phyloP scores from a whole-genome alignment of 768 basidiomycete species.

The Pisolithus microcarpus region DNA sequence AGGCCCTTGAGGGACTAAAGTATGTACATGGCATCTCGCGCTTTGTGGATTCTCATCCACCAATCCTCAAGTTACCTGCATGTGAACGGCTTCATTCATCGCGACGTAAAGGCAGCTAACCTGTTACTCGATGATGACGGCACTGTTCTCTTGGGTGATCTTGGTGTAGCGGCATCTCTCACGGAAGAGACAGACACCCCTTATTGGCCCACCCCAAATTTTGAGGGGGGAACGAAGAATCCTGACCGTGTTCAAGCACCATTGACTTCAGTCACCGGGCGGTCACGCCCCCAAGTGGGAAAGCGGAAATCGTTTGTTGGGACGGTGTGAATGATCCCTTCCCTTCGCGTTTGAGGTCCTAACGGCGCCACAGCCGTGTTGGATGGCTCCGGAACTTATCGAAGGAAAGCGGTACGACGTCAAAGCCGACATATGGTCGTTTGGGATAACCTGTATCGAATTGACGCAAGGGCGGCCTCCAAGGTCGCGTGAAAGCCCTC shows the following conservation, averaged over 20 bases:
- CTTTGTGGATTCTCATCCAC: not conserved
- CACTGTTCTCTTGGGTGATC: constrained; percentile 84
- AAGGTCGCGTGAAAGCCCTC: constrained; percentile 66
- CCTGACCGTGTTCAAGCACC: constrained; percentile 25
- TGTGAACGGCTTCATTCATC: constrained; percentile 83
- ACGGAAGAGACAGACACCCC: constrained; percentile 53
- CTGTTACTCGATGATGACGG: constrained; percentile 87
- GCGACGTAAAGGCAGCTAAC: constrained; percentile 92
- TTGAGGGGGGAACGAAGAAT: constrained; percentile 27
- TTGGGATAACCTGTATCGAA: constrained; percentile 92
- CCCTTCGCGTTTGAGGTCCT: constrained; percentile 1
- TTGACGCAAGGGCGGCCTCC: constrained; percentile 84
- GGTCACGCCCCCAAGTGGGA: constrained; percentile 43
- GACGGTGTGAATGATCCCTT: constrained; percentile 45
- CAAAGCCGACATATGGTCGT: constrained; percentile 92
- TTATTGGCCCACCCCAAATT: constrained; percentile 10
- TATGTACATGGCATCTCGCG: constrained; percentile 30
- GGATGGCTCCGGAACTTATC: constrained; percentile 97
- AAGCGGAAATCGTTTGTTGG: constrained; percentile 91
- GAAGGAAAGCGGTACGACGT: constrained; percentile 78
- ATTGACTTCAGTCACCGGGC: constrained; percentile 1
- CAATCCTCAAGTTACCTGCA: constrained; percentile 62
- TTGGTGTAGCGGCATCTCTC: constrained; percentile 86
- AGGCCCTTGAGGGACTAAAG: constrained; percentile 86
- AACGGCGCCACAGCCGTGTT: constrained; percentile 55